Base-by-base conservation (phyloP, 768 basidiomycete genomes). In the Amanita muscaria region DNA sequence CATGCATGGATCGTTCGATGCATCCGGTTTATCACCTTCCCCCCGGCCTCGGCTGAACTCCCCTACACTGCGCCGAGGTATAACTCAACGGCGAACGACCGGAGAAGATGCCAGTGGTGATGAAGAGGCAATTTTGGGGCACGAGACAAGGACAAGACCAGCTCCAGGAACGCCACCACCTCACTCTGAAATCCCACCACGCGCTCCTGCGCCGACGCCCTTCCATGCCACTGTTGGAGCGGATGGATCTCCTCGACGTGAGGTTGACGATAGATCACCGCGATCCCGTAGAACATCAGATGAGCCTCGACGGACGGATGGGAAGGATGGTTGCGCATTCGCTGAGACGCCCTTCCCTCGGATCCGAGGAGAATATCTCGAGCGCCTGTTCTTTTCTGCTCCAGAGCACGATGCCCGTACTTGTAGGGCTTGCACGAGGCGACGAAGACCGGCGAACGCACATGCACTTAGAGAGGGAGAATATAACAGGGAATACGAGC, bases 311-410 rank as follows among this genome's bases (percentile, higher is more conserved):
- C 42, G 23, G 7, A 6, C 18, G 7, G 18, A n/a, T 10, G 34
- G 16, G 4, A 46, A 32, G 21, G 23, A 37, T 11, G 15, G 10
- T 6, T 32, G n/a, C 2, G 19, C 15, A 25, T 8, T 38, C 4
- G 14, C 27, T 8, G 68, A 66, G 21, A 71, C 79, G 0, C 80
- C 86, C 1, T 90, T 96, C 66, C 91, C 91, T 1, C 76, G 79
- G 48, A 91, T 92, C 35, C 77, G 84, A 16, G 88, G 86, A 7
- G 77, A 77, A 34, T 78, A 74, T 33, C 72, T 90, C 30, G 88
- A 94, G 56, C 70, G 75, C 0, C 62, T 92, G 40, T 91, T 93
- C 65, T 89, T 88, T 62, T 79, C 79, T 36, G 78, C 82, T 1
- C 83, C 85, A 2, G 79, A 78, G 34, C 88, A 91, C 51, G 77